Evolutionary conservation across 345 rosid species (phyloP), one percentile per base, ranked within the genome.

Genomic region (Aethionema arabicum): DNA sequence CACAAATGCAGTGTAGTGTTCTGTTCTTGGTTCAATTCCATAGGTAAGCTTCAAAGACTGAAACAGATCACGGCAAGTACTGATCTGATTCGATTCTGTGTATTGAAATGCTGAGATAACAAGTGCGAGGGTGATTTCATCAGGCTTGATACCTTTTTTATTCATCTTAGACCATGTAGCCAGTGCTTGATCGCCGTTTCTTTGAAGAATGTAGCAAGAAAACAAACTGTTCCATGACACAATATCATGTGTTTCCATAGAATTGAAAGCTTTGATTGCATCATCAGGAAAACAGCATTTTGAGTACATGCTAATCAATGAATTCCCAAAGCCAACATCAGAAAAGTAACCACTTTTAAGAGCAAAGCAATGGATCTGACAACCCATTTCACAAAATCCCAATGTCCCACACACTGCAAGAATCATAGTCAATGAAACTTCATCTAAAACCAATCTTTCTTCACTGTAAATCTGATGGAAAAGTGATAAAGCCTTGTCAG

Each of bases 201-300:
- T 76, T 61, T 83, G 84, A 67, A 92, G 83, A 61, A 83, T 73
- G 70, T 79, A 78, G 41, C 87, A 83, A 4, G 86, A 71, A 56
- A 92, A 70, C 74, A 92, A 78, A 67, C 86, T 73, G 75, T 89
- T 89, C 95, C 95, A 88, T 5, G 93, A 86, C 52, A 87, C 81
- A 63, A 78, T 44, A 58, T 89, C 82, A 32, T 67, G 85, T 30
- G 56, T 57, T 21, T 59, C 74, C 86, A 86, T 83, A 2, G 30
- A 10, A 60, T 79, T 56, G 58, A 88, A 88, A 38, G 74, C 65
- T 70, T 70, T 78, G 44, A 80, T 66, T 27, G 96, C 86, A 42
- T 73, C 73, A 44, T 32, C 59, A 39, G 66, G 74, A 69, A 63
- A 66, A 56, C 63, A 77, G 77, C 89, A 85, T 79, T 85, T 83